Conservation (phyloP, 495 filamentous ascomycete species). For the Geoglossum glabrum region DNA sequence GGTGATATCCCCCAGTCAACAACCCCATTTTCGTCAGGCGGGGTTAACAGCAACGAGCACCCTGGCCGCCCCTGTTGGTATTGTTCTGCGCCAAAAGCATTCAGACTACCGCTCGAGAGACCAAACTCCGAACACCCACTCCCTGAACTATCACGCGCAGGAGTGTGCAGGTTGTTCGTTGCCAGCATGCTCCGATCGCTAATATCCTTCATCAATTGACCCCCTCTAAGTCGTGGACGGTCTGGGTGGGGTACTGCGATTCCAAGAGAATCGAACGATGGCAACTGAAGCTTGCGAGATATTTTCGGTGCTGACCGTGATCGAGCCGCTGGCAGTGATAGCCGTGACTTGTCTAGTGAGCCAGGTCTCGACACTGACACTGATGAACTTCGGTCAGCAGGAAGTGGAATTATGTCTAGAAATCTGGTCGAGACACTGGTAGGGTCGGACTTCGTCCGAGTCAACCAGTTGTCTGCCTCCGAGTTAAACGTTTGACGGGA, state of each 20-base stretch:
- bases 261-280: background rate
- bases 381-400: background rate
- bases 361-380: background rate
- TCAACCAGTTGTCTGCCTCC: background rate
- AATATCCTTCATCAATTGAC: background rate
- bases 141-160: background rate
- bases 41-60: slow-evolving; percentile 13
- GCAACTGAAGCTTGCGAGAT: background rate
- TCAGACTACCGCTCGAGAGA: background rate
- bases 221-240: background rate
- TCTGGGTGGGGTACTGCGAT: background rate
- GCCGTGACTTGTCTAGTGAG: background rate
- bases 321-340: background rate
- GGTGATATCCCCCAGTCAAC: slow-evolving; percentile 11
- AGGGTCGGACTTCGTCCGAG: background rate
- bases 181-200: background rate
- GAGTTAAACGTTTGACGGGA: background rate
- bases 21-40: slow-evolving; percentile 17
- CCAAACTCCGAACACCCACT: background rate
- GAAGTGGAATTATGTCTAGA: background rate
- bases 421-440: background rate
- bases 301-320: background rate
- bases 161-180: background rate
- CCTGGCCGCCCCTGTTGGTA: background rate
- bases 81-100: background rate